These are phyloP conservation scores for Exutisphaerella laricina DNA, from an alignment of 2,329 filamentous ascomycete genomes.

Conservation along the genomic window DNA sequence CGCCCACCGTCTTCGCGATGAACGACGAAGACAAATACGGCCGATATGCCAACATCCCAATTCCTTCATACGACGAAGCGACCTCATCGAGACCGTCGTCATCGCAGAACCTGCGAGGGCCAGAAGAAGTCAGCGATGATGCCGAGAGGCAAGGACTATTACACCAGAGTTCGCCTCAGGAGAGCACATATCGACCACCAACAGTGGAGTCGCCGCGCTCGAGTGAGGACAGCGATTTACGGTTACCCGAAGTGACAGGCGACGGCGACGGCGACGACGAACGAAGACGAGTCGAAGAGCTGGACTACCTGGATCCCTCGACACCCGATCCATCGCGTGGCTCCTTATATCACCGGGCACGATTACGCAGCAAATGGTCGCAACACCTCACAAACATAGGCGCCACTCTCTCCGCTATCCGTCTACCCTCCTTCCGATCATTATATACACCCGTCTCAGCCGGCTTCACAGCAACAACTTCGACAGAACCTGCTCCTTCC, in stretches of 20 bases:
- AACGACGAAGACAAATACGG: slow-evolving; percentile 21
- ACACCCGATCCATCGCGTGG: slow-evolving; percentile 23
- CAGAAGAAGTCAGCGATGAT: slow-evolving; percentile 61
- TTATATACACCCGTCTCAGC: slow-evolving; percentile 33
- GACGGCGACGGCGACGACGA: slow-evolving; percentile 41
- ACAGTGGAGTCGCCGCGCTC: slow-evolving; percentile 75
- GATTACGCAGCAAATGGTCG: slow-evolving; percentile 47
- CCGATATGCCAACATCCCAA: slow-evolving; percentile 49
- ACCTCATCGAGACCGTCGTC: slow-evolving; percentile 54
- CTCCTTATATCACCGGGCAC: slow-evolving; percentile 33
- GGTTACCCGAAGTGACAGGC: slow-evolving; percentile 50
- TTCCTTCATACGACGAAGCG: slow-evolving; percentile 80
- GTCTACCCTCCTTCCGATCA: slow-evolving; percentile 46
- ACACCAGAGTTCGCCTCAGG: no score
- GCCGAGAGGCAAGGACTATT: slow-evolving; percentile 74
- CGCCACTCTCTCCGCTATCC: slow-evolving; percentile 53
- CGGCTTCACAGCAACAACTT: slow-evolving; percentile 12
- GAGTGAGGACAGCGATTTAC: slow-evolving; percentile 49
- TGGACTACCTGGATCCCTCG: slow-evolving; percentile 68
- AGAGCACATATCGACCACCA: slow-evolving; percentile 63
- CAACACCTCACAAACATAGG: slow-evolving; percentile 54
- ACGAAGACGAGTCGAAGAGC: slow-evolving; percentile 78
- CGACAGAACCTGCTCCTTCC: slow-evolving; percentile 10
- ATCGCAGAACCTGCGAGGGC: slow-evolving; percentile 43
- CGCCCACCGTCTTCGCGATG: slow-evolving; percentile 5